Percentiles rank a stretch among this genome's conserved stretches.
Evolutionary conservation across 2,329 filamentous ascomycete genomes (phyloP).

Genomic region (Grosmannia serpens): DNA sequence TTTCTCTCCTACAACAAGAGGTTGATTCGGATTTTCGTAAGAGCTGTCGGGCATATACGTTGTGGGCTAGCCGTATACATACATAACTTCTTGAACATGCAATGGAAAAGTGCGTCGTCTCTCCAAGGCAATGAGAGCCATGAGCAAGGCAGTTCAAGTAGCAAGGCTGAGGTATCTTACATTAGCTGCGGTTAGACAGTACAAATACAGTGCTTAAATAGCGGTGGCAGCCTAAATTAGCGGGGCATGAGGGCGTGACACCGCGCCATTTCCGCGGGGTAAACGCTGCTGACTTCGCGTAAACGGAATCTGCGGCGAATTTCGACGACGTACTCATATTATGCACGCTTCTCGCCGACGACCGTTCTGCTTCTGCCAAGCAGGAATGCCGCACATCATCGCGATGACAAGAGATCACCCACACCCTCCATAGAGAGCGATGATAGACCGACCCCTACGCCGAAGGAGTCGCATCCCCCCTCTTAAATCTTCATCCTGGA

Average conservation of each 20-base stretch:
- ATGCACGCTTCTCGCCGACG: no score
- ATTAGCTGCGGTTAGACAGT: no score
- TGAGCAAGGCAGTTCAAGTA: no score
- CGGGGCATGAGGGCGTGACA: slow-evolving; percentile 6
- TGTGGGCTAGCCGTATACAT: no score
- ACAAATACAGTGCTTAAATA: no score
- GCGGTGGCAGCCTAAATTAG: neutral
- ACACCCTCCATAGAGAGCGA: neutral
- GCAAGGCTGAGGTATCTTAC: no score
- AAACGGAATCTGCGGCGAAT: neutral
- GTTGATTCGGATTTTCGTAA: no score
- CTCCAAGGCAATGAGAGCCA: no score
- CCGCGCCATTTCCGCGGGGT: slow-evolving; percentile 9
- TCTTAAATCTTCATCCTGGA: neutral
- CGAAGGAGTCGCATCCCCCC: neutral
- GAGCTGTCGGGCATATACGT: no score
- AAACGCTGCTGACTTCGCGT: neutral
- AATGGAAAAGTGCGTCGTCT: no score
- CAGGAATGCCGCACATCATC: neutral
- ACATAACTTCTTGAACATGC: no score
- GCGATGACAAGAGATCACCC: neutral
- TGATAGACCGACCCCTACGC: neutral
- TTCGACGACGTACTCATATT: neutral
- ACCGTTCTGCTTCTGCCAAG: neutral
- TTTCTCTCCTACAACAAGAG: no score